Conservation (phyloP, 177 flowering plant species). For the Vitis hybrid region DNA sequence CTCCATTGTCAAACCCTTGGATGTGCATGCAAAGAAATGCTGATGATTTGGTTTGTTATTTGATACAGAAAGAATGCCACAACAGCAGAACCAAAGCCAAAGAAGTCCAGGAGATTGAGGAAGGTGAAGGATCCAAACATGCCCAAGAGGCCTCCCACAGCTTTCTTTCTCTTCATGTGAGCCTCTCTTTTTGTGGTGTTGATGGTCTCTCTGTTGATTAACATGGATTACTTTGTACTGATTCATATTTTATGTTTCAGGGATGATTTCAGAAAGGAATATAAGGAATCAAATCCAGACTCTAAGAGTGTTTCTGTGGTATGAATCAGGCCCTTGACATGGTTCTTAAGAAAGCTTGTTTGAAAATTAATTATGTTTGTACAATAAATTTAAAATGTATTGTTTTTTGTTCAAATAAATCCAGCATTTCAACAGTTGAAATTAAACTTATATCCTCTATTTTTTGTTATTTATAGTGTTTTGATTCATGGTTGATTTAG, state of each 20-base stretch:
- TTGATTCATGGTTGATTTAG: no score
- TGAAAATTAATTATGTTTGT: no score
- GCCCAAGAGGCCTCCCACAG: constrained; percentile 88
- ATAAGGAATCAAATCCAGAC: constrained; percentile 74
- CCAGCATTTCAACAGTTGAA: no score
- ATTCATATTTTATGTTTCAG: constrained; percentile 31
- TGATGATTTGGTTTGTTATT: background rate
- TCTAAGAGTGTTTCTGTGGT: constrained; percentile 62
- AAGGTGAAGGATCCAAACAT: constrained; percentile 57
- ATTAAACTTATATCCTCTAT: no score
- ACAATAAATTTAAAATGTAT: no score
- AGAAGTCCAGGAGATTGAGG: constrained; percentile 42
- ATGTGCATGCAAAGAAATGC: background rate
- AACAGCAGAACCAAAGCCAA: constrained; percentile 44
- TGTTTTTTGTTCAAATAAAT: no score
- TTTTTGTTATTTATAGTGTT: no score
- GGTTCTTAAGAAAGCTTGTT: background rate
- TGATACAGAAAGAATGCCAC: constrained; percentile 42
- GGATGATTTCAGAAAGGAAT: constrained; percentile 79
- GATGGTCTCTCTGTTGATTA: background rate
- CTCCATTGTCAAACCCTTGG: background rate
- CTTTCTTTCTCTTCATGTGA: constrained; percentile 88
- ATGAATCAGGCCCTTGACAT: background rate
- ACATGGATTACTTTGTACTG: background rate
- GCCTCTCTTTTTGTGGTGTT: background rate